These are phyloP conservation scores for Misopates orontium DNA, from an alignment of 257 asterid species.

Conservation along the genomic window DNA sequence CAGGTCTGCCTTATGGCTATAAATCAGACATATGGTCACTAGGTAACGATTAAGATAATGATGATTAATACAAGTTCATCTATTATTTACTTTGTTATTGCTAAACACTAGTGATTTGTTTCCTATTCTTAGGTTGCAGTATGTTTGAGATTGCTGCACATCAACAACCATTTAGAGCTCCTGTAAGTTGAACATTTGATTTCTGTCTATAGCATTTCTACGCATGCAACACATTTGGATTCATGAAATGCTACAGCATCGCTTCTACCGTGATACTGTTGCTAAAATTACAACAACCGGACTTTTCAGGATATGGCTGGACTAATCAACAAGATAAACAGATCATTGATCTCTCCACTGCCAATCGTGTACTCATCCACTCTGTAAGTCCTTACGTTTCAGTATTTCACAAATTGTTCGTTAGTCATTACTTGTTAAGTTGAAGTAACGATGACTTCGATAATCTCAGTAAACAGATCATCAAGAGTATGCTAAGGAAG, in stretches of 20 bases:
- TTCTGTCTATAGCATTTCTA: neutral
- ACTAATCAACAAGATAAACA: slow-evolving; percentile 88
- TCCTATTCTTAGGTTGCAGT: slow-evolving; percentile 68
- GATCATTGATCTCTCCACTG: slow-evolving; percentile 80
- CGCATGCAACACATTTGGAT: neutral
- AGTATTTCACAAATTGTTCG: too few relatives aligned
- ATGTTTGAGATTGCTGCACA: slow-evolving; percentile 97
- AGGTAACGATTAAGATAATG: slow-evolving; percentile 44
- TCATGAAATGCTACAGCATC: neutral
- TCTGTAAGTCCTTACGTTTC: slow-evolving; percentile 58
- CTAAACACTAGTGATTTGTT: slow-evolving; percentile 5
- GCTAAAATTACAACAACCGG: neutral
- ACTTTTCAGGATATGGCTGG: slow-evolving; percentile 80
- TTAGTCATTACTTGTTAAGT: too few relatives aligned
- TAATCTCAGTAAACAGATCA: slow-evolving; percentile 79
- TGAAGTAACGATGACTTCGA: too few relatives aligned
- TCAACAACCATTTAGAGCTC: slow-evolving; percentile 82
- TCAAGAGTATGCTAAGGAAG: slow-evolving; percentile 90
- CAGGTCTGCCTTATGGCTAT: slow-evolving; percentile 83
- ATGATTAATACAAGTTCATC: neutral
- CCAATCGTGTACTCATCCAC: slow-evolving; percentile 83
- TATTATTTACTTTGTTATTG: neutral
- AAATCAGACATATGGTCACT: slow-evolving; percentile 97
- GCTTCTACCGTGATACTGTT: neutral
- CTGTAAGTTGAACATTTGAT: slow-evolving; percentile 52